phyloP scores from a whole-genome alignment of 2,329 filamentous ascomycete genomes.

The Peltaster fructicola region DNA sequence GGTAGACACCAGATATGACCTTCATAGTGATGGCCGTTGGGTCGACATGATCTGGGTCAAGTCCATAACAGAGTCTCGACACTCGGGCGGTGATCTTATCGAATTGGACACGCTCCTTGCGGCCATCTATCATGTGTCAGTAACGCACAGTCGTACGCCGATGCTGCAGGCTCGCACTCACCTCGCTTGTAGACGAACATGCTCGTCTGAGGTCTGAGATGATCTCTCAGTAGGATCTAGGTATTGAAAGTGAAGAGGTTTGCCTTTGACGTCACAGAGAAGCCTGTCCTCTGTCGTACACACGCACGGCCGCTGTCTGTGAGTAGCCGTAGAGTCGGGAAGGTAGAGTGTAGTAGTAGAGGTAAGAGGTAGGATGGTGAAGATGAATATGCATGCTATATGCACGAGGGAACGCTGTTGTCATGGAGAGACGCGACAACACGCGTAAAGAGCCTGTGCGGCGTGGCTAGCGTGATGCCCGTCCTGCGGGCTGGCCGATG shows the following conservation, averaged over 20 bases:
- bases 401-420: no score
- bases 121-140: slow-evolving; percentile 53
- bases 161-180: slow-evolving; percentile 18
- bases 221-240: slow-evolving; percentile 1
- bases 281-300: no score
- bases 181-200: slow-evolving; percentile 50
- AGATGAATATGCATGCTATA: no score
- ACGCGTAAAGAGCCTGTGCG: no score
- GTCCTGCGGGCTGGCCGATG: no score
- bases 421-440: no score
- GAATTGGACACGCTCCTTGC: slow-evolving; percentile 99
- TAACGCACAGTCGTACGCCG: slow-evolving; percentile 1
- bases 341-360: no score
- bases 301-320: no score
- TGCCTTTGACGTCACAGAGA: no score
- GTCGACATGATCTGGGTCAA: slow-evolving; percentile 90
- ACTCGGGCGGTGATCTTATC: slow-evolving; percentile 99
- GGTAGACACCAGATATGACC: slow-evolving; percentile 97
- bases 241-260: slow-evolving; percentile 2
- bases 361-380: no score
- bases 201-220: slow-evolving; percentile 13
- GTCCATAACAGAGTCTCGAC: slow-evolving; percentile 89
- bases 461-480: no score
- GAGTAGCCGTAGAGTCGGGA: no score
- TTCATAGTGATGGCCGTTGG: slow-evolving; percentile 97